phyloP scores from a whole-genome alignment of 2,329 filamentous ascomycete species.

The Tympanopsis confertula region DNA sequence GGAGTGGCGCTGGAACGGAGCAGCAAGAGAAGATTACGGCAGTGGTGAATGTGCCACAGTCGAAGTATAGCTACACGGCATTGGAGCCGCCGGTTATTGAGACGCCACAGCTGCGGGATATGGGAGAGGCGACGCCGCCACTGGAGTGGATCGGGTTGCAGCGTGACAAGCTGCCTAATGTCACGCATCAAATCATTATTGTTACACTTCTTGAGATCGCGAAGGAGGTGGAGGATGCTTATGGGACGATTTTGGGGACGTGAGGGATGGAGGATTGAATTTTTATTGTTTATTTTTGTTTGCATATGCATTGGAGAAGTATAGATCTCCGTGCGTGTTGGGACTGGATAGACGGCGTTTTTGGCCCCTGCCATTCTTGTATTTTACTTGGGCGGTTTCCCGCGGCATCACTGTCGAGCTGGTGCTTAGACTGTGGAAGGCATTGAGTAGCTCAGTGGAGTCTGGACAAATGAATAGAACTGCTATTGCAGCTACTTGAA shows the following conservation, averaged over 20 bases:
- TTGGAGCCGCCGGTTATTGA: slow-evolving; percentile 86
- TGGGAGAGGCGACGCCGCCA: slow-evolving; percentile 96
- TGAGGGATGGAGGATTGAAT: slow-evolving; percentile 38
- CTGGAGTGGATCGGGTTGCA: slow-evolving; percentile 95
- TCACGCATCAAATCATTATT: slow-evolving; percentile 97
- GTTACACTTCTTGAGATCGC: slow-evolving; percentile 83
- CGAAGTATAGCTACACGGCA: slow-evolving; percentile 74
- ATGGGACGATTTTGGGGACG: slow-evolving; percentile 75
- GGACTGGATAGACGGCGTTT: no score
- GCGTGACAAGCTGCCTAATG: slow-evolving; percentile 77
- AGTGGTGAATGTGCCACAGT: slow-evolving; percentile 86
- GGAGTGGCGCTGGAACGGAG: slow-evolving; percentile 11
- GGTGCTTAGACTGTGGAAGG: no score
- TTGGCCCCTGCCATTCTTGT: no score
- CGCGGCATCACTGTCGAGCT: no score
- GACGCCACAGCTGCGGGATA: slow-evolving; percentile 88
- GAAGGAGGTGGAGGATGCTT: slow-evolving; percentile 94
- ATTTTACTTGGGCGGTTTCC: no score
- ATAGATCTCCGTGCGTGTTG: no score
- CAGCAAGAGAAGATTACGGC: slow-evolving; percentile 85
- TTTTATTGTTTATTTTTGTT: no score
- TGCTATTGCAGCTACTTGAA: no score
- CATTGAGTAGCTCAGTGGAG: no score
- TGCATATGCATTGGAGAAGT: no score
- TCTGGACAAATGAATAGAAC: no score